Evolutionary conservation across 108 stramenopile genomes (phyloP), one percentile per base, ranked within the genome.

Genomic region (Nitzschia palea): DNA sequence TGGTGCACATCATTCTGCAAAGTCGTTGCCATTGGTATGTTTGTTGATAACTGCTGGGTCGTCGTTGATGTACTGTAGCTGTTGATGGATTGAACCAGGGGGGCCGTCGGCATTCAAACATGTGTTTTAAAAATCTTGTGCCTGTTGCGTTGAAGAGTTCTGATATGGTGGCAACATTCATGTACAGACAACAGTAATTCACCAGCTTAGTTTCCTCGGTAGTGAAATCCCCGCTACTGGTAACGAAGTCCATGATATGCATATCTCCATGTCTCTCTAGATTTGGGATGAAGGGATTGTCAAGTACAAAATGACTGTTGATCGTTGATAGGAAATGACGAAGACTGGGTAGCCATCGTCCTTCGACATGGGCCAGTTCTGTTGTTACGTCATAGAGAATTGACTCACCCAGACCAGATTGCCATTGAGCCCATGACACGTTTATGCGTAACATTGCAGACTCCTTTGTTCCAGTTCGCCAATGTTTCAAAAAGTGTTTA

Each of bases 201-300:
- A n/a, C n/a, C n/a, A n/a, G n/a, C n/a, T n/a, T n/a, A n/a, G n/a
- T n/a, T n/a, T n/a, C n/a, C n/a, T n/a, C n/a, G n/a, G n/a, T n/a
- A n/a, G n/a, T n/a, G n/a, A n/a, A n/a, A n/a, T n/a, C n/a, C n/a
- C n/a, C n/a, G n/a, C n/a, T n/a, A n/a, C n/a, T n/a, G n/a, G n/a
- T n/a, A n/a, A n/a, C n/a, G n/a, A n/a, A n/a, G n/a, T n/a, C 56
- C 56, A 57, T 57, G 12, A 57, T 27, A 31, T 57, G 30, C 6
- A 6, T 10, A 27, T 57, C 56, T 9, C 23, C 31, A 17, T 9
- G 8, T 28, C 56, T 12, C 30, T 57, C 26, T 10, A 10, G 26
- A 15, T 12, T 6, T 31, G 29, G 23, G 30, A 57, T 57, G 29
- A 17, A 30, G 6, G 56, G 23, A 10, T 15, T 31, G n/a, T 57